A percentile compares a stretch with the other conserved stretches of the same genome.
Evolutionary conservation across 352 stramenopile genomes (phyloP).

Genomic region (Phytophthora cryptogea): DNA sequence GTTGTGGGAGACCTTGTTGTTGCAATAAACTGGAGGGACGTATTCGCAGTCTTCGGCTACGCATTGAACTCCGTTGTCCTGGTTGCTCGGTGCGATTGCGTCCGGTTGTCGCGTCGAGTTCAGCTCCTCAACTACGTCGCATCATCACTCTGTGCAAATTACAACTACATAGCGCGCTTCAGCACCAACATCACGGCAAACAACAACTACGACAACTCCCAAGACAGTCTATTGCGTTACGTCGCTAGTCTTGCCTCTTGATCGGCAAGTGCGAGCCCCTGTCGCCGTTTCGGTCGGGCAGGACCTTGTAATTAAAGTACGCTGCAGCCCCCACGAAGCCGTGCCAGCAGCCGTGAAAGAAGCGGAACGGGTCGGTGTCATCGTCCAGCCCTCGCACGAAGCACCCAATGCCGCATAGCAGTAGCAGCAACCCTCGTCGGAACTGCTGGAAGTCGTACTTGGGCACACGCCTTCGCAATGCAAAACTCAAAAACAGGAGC

Average conservation of each 20-base stretch:
- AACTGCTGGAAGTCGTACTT: constrained; percentile 61
- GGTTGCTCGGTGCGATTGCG: constrained; percentile 4
- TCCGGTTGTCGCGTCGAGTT: constrained; percentile 8
- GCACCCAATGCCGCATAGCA: constrained; percentile 54
- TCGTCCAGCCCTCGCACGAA: constrained; percentile 73
- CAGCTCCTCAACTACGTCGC: not conserved
- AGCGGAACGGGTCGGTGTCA: constrained; percentile 73
- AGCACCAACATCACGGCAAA: not conserved
- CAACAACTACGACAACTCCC: not conserved
- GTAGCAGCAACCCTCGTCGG: constrained; percentile 48
- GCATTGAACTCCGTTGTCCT: not conserved
- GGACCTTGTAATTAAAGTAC: constrained; percentile 76
- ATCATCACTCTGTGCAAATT: constrained; percentile 11
- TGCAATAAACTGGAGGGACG: not conserved
- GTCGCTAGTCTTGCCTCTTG: constrained; percentile 37
- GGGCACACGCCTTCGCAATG: constrained; percentile 43
- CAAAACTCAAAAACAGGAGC: constrained; percentile 50
- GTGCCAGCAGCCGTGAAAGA: constrained; percentile 87
- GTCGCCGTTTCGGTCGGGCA: constrained; percentile 34
- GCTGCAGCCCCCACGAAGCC: constrained; percentile 69
- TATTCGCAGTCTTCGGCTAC: not conserved
- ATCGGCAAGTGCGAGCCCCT: constrained; percentile 38
- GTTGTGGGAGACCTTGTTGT: not conserved
- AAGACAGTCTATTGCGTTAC: constrained; percentile 18
- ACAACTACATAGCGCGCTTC: not conserved